Base-by-base conservation (phyloP, 352 stramenopile genomes). In the Nothophytophthora sp. region DNA sequence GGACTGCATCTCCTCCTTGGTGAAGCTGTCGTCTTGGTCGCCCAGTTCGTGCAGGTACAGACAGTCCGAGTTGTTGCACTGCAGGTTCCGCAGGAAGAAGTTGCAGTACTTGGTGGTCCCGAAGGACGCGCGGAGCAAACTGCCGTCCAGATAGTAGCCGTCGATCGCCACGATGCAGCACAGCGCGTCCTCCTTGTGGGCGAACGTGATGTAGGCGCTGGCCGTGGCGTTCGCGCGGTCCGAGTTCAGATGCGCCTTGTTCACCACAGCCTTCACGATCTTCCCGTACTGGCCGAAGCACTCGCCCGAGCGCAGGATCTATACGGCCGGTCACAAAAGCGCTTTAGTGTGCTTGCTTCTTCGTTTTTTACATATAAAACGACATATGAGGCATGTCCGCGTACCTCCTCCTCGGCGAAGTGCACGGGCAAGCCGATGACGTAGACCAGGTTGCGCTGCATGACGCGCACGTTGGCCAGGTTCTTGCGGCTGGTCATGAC, bases 41-140 rank as follows among this genome's bases (percentile, higher is more conserved):
- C 89, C 94, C 7, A 98, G 70, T 33, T 96, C 88, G 65, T 98
- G 94, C 25, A 98, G 66, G 58, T 98, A 98, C 6, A 98, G 69
- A 60, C 94, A 98, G 25, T 98, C 94, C 0, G 89, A 80, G 55
- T 98, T 98, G 65, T 91, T 97, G 62, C 94, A 98, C 41, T 80
- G 63, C 39, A 96, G 76, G 55, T 91, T 92, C 5, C 88, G 76
- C 27, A 98, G 62, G 54, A 98, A 98, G 50, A 88, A 92, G 64
- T 98, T 97, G 72, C 94, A 98, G 61, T 98, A 98, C 71, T 98
- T 98, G 49, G 90, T 98, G 12, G 92, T 98, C 13, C 94, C 94
- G 67, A 97, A 98, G 20, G 82, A 96, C 7, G 91, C 92, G 20
- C 83, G 63, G n/a, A 94, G 50, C 36, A 92, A 32, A 56, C 82